Base-by-base conservation (phyloP, 352 stramenopile genomes). In the Globisporangium okanoganense region DNA sequence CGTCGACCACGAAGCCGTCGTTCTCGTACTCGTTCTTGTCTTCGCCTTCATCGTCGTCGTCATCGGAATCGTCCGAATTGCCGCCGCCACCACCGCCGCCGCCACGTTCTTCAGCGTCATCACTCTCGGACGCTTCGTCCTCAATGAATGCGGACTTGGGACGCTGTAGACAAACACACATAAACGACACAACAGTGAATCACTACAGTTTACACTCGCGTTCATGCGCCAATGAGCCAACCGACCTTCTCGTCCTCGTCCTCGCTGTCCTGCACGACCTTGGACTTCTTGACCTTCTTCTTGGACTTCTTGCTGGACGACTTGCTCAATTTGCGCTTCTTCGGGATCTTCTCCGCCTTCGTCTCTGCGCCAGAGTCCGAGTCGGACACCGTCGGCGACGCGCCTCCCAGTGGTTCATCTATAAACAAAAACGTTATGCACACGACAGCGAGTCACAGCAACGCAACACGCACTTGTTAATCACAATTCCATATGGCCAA, bases 11-110 rank as follows among this genome's bases (percentile, higher is more conserved):
- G 54, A 96, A 96, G 22, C 87, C 87, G 58, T 96, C 87, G 55
- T 90, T 89, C 58, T 94, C 86, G 66, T 96, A 96, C 69, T 94
- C 85, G 58, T 96, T 93, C 64, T 85, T 87, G 61, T 91, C 87
- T 63, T 92, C 87, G 16, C 75, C 82, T 3, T 94, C 85, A 16
- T 96, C 86, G n/a, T 95, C 87, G 5, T 93, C 82, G 13, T 90
- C 80, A 22, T 90, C 79, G 4, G 82, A 80, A 20, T 91, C 78
- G 48, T 92, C 85, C 22, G 73, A 86, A 58, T 84, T 73, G 20
- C 61, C 68, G 31, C 69, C 77, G 35, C 45, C 53, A 24, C 25
- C 29, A n/a, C n/a, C n/a, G 20, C 61, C 68, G 29, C 69, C 77
- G 35, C 44, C 53, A 22, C 24, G 24, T 25, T 64, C 66, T 59